Percentiles rank a stretch among this genome's conserved stretches.
These are phyloP conservation scores for Apiotrichum akiyoshidainum DNA, from an alignment of 1,284 basidiomycete species.

Conservation along the genomic window DNA sequence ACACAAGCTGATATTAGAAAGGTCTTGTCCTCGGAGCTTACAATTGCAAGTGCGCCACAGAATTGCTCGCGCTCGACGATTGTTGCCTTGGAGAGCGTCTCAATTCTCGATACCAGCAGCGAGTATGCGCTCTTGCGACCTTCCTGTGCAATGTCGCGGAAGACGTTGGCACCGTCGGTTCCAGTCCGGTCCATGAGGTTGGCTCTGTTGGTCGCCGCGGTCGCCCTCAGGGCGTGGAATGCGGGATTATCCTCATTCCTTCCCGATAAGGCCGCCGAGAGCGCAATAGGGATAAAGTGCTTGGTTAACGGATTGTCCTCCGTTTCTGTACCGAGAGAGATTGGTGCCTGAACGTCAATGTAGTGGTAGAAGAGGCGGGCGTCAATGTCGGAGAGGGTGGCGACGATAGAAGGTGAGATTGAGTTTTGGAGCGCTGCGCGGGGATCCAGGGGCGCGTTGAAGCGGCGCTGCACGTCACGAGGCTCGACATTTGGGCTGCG, in stretches of 20 bases:
- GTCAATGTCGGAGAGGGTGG: conserved; percentile 15
- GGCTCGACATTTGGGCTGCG: conserved; percentile 15
- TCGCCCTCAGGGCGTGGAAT: conserved; percentile 15
- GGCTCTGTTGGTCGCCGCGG: conserved; percentile 16
- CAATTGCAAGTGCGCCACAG: conserved; percentile 7
- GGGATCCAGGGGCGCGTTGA: conserved; percentile 15
- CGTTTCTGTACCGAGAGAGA: conserved; percentile 12
- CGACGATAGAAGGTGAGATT: conserved; percentile 8
- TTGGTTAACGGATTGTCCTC: conserved; percentile 11
- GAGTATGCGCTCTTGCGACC: conserved; percentile 12
- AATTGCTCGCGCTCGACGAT: conserved; percentile 13
- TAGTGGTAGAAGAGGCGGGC: conserved; percentile 15
- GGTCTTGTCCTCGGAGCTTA: not conserved
- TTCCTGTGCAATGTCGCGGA: conserved; percentile 12
- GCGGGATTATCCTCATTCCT: conserved; percentile 15
- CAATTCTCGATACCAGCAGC: conserved; percentile 4
- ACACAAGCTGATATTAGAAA: conserved; percentile 11
- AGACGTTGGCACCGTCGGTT: conserved; percentile 2
- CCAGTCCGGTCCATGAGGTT: conserved; percentile 20
- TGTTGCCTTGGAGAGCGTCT: not conserved
- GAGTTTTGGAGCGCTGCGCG: conserved; percentile 9
- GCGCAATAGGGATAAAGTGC: conserved; percentile 15
- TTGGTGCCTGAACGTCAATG: conserved; percentile 16
- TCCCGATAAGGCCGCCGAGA: conserved; percentile 9
- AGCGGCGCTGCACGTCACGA: conserved; percentile 15